Evolutionary conservation across 2,329 filamentous ascomycete species (phyloP).

Genomic region (Colletotrichum musicola): DNA sequence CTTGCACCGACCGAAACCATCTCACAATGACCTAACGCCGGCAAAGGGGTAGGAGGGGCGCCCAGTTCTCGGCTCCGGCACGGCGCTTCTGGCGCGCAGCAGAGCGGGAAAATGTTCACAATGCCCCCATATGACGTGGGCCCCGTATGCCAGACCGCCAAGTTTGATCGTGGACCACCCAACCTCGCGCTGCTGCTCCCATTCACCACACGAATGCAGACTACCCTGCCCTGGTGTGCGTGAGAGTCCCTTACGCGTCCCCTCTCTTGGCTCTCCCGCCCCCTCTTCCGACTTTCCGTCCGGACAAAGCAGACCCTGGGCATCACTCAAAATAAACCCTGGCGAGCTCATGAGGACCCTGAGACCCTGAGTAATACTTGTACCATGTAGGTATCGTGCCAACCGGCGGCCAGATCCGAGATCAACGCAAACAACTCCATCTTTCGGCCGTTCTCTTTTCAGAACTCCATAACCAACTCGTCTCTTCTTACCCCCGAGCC

Average conservation of each 20-base stretch:
- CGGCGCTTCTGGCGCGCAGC: not conserved
- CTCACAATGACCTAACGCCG: slow-evolving; percentile 20
- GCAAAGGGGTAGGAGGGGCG: slow-evolving; percentile 20
- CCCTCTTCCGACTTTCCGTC: slow-evolving; percentile 11
- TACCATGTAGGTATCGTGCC: too few species aligned
- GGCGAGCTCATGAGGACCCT: not conserved
- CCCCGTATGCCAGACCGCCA: slow-evolving; percentile 14
- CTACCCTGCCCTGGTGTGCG: not conserved
- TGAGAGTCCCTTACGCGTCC: slow-evolving; percentile 19
- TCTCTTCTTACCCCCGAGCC: too few species aligned
- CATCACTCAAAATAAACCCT: not conserved
- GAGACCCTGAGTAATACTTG: too few species aligned
- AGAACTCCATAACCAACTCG: too few species aligned
- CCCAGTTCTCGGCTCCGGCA: slow-evolving; percentile 32
- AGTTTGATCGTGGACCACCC: slow-evolving; percentile 1
- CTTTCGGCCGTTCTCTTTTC: too few species aligned
- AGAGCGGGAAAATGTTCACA: slow-evolving; percentile 1
- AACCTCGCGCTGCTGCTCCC: not conserved
- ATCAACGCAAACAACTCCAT: too few species aligned
- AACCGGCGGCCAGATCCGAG: too few species aligned
- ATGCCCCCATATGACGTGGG: slow-evolving; percentile 27
- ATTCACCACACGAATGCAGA: too few species aligned
- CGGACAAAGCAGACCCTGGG: not conserved
- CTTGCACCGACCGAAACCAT: not conserved
- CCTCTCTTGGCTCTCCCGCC: slow-evolving; percentile 1